These are phyloP conservation scores for Xylariaceae sp. DNA, from an alignment of 2,329 filamentous ascomycete species.

Conservation along the genomic window DNA sequence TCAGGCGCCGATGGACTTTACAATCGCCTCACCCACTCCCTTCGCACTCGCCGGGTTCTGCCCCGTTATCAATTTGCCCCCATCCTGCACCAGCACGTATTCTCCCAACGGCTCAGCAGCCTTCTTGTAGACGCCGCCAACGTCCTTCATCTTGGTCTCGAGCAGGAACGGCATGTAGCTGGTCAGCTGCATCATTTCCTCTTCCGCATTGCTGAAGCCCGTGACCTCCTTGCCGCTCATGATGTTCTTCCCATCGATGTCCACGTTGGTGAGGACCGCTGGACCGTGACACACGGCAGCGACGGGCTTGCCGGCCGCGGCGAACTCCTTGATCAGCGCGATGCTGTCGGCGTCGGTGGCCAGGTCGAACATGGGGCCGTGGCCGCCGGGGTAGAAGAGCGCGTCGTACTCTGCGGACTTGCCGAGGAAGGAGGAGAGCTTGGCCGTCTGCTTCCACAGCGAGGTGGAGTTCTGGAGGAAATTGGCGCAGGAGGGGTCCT, in stretches of 20 bases:
- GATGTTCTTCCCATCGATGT: constrained; percentile 50
- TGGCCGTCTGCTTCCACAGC: constrained; percentile 61
- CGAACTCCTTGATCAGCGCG: constrained; percentile 59
- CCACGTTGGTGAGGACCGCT: constrained; percentile 56
- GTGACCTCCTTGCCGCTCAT: constrained; percentile 55
- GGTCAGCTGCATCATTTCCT: constrained; percentile 38
- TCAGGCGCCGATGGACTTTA: constrained; percentile 43
- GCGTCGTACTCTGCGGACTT: constrained; percentile 59
- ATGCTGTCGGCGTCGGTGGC: constrained; percentile 52
- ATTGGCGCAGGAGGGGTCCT: constrained; percentile 45
- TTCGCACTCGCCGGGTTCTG: constrained; percentile 54
- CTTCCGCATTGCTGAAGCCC: constrained; percentile 55
- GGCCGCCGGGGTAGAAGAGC: constrained; percentile 53
- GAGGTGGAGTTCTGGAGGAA: constrained; percentile 53
- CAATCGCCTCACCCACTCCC: constrained; percentile 47
- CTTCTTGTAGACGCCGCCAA: constrained; percentile 53
- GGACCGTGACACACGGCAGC: constrained; percentile 68
- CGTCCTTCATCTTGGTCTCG: constrained; percentile 49
- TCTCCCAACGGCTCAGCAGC: constrained; percentile 45
- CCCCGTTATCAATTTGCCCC: constrained; percentile 49
- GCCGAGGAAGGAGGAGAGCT: constrained; percentile 52
- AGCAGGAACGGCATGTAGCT: constrained; percentile 56
- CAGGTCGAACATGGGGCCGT: constrained; percentile 66
- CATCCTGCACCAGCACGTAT: constrained; percentile 43
- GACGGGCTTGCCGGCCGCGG: constrained; percentile 56